Evolutionary conservation across 139 green algal genomes (phyloP).

Genomic region (Volvox africanus): DNA sequence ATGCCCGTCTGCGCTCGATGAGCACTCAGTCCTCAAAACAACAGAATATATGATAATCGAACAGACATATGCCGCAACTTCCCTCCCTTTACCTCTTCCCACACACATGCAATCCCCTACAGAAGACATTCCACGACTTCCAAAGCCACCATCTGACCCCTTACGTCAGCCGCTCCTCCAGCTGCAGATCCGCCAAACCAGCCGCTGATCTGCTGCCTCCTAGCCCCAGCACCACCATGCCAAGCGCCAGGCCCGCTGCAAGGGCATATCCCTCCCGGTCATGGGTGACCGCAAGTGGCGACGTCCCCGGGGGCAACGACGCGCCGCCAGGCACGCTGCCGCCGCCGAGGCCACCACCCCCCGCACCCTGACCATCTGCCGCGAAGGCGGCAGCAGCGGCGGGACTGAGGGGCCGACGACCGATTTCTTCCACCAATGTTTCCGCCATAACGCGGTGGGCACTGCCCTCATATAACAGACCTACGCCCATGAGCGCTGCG

Average conservation of each 20-base stretch:
- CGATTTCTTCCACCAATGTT: constrained; percentile 93
- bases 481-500: constrained; percentile 87
- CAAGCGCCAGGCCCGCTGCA: constrained; percentile 91
- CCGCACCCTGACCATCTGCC: neutral
- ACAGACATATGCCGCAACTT: too few relatives aligned
- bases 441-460: constrained; percentile 91
- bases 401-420: constrained; percentile 67
- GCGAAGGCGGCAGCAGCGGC: constrained; percentile 24
- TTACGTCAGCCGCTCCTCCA: constrained; percentile 82
- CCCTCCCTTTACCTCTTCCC: too few relatives aligned
- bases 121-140: too few relatives aligned
- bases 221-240: constrained; percentile 87
- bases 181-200: constrained; percentile 83
- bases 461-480: constrained; percentile 91
- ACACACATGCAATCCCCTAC: too few relatives aligned
- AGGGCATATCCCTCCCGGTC: constrained; percentile 93
- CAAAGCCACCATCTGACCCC: neutral
- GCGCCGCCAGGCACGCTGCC: constrained; percentile 1
- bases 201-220: constrained; percentile 65
- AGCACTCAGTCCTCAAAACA: too few relatives aligned
- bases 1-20: too few relatives aligned
- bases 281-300: constrained; percentile 56
- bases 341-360: neutral
- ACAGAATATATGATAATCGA: too few relatives aligned
- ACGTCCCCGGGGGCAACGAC: constrained; percentile 20